phyloP scores from a whole-genome alignment of 768 basidiomycete genomes.

The Tulasnella sp. region DNA sequence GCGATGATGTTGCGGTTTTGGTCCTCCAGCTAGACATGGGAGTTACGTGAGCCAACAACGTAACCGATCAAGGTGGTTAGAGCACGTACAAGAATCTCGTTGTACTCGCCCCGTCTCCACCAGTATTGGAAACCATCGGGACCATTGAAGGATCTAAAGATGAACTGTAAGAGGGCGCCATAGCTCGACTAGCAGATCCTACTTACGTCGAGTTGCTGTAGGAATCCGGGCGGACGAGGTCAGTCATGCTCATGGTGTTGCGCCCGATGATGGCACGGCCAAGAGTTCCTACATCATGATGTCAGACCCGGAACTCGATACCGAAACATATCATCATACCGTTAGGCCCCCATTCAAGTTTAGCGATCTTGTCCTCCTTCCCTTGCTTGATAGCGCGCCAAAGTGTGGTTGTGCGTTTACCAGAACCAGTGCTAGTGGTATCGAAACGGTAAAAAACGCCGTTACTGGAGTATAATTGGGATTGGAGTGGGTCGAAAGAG shows the following conservation, averaged over 20 bases:
- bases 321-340: constrained; percentile 21
- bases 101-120: constrained; percentile 43
- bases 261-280: constrained; percentile 75
- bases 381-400: constrained; percentile 64
- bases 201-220: constrained; percentile 16
- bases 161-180: constrained; percentile 32
- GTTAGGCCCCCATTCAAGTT: constrained; percentile 73
- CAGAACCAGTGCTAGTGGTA: constrained; percentile 4
- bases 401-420: constrained; percentile 34
- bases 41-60: constrained; percentile 30
- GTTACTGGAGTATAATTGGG: constrained; percentile 54
- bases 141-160: constrained; percentile 53
- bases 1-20: constrained; percentile 44
- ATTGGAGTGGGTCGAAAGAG: constrained; percentile 73
- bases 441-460: constrained; percentile 19
- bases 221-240: constrained; percentile 60
- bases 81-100: constrained; percentile 15
- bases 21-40: constrained; percentile 50
- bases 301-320: not conserved
- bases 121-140: constrained; percentile 71
- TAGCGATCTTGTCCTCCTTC: constrained; percentile 79
- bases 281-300: constrained; percentile 37
- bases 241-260: constrained; percentile 69
- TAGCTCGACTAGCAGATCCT: constrained; percentile 18
- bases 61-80: constrained; percentile 43